phyloP scores from a whole-genome alignment of 352 stramenopile genomes.

The Vaucheria bursata region DNA sequence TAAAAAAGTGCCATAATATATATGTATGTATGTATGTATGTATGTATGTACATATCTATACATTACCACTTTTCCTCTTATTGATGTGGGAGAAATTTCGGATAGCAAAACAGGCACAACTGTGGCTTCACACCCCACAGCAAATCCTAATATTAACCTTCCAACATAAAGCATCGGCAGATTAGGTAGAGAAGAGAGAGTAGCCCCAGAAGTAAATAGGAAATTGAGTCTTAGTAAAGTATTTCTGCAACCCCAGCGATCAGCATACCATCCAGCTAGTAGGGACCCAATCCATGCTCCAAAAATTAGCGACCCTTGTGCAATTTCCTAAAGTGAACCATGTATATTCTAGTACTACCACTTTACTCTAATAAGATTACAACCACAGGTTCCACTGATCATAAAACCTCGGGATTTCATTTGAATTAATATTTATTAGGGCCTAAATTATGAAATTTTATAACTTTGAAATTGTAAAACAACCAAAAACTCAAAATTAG shows the following conservation, averaged over 20 bases:
- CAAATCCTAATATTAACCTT: background rate
- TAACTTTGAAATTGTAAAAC: background rate
- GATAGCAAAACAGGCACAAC: conserved; percentile 13
- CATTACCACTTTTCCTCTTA: conserved; percentile 7
- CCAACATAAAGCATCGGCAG: background rate
- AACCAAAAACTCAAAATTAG: background rate
- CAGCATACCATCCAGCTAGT: background rate
- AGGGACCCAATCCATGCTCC: background rate
- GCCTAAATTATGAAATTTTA: background rate
- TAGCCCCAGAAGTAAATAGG: background rate
- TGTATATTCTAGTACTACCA: background rate
- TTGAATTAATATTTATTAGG: background rate
- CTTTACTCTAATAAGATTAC: background rate
- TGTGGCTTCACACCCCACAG: conserved; percentile 3
- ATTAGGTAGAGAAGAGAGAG: background rate
- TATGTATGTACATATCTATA: too few species aligned
- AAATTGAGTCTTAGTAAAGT: conserved; percentile 2
- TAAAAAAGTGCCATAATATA: too few species aligned
- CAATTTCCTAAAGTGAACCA: background rate
- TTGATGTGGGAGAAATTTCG: background rate
- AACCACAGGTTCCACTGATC: background rate
- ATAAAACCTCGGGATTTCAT: background rate
- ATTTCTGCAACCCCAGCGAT: background rate
- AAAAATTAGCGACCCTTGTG: background rate
- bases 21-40: too few species aligned